Evolutionary conservation across 805 yeast species (phyloP), one percentile per base, ranked within the genome.

Genomic region (Yarrowia sp.): DNA sequence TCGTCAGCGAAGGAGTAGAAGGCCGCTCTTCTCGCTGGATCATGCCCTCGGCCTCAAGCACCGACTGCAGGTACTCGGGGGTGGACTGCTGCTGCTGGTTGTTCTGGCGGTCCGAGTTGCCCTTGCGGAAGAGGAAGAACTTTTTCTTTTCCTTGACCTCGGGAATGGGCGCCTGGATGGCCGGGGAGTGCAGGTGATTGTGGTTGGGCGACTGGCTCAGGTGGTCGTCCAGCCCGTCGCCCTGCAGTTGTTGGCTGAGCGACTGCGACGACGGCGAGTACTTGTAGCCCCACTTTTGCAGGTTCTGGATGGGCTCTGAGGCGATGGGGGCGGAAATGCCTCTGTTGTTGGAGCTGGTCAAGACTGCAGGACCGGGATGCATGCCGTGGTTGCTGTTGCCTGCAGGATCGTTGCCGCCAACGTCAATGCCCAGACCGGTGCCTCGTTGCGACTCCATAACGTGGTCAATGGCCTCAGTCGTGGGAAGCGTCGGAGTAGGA

Each of bases 251-350:
- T 5, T 46, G 35, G 35, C 38, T 54, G 22, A 54, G 46, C 41
- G 61, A 54, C 44, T 36, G 61, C n/a, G 61, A 54, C 22, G 61
- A 54, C 28, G 61, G 61, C 36, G 59, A 61, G 62, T 41, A 49
- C 48, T 48, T 62, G 44, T 46, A 46, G 48, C 65, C 65, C 65
- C 65, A 62, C 48, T 62, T 62, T 17, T 46, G 44, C 43, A 46
- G 59, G 59, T 62, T 36, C 65, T 62, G 59, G 59, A 62, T 62
- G 46, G 36, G 44, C 16, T 49, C 46, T 11, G 59, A 49, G 16
- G 43, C 65, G 11, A 62, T 22, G 21, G 65, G 65, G 6, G 59
- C 65, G 16, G 65, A 62, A 10, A 62, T 62, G 17, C 44, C 32
- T 14, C 38, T 49, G 56, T 19, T 36, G 24, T 35, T 28, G 9